Conservation (phyloP, 306 rosid genomes). For the Senna siamea region DNA sequence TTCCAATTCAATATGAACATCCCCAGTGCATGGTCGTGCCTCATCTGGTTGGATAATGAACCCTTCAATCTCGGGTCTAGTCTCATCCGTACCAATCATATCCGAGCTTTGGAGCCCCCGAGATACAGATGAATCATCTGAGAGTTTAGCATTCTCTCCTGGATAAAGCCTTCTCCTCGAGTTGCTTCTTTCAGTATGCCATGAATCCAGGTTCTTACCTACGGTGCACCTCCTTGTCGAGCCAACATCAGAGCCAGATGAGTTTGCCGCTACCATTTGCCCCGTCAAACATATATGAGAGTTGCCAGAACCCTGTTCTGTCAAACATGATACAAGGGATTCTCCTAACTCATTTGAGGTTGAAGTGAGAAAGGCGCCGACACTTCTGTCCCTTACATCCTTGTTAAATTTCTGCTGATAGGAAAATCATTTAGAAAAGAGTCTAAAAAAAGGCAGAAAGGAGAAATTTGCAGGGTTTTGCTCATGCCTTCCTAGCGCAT, state of each 20-base stretch:
- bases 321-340: conserved; percentile 39
- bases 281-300: conserved; percentile 27
- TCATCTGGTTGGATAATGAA: conserved; percentile 68
- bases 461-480: conserved; percentile 12
- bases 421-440: conserved; percentile 33
- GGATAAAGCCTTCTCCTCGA: conserved; percentile 45
- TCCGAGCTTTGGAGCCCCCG: conserved; percentile 44
- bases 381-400: conserved; percentile 44
- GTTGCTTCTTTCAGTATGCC: conserved; percentile 42
- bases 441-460: conserved; percentile 23
- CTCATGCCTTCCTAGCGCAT: conserved; percentile 17
- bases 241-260: conserved; percentile 32
- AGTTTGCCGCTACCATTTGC: conserved; percentile 41
- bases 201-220: conserved; percentile 41
- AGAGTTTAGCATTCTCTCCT: conserved; percentile 40
- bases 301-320: conserved; percentile 32
- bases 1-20: conserved; percentile 51
- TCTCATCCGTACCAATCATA: conserved; percentile 48
- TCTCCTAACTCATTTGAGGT: conserved; percentile 31
- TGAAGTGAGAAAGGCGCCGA: conserved; percentile 37
- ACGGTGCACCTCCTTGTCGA: conserved; percentile 36
- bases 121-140: conserved; percentile 49
- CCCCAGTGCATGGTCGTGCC: conserved; percentile 48
- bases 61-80: conserved; percentile 75
- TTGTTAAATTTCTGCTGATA: conserved; percentile 46